Evolutionary conservation across 371 early-diverging fungal genomes (phyloP).

Genomic region (Lichtheimia ramosa): DNA sequence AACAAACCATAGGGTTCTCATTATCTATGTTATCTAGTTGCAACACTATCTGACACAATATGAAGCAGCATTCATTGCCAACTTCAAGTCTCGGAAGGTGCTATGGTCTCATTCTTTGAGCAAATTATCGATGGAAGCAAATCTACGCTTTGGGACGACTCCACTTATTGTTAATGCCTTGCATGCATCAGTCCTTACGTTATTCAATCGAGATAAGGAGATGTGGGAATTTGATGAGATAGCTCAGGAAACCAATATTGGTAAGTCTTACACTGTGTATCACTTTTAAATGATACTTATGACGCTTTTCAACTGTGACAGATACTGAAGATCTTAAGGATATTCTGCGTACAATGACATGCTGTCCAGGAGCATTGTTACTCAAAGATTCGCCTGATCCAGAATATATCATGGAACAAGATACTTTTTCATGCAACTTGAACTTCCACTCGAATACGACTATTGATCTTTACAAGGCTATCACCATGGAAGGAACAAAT

Average conservation of each 20-base stretch:
- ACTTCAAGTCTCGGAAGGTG: neutral
- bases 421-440: neutral
- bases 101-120: neutral
- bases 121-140: neutral
- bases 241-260: neutral
- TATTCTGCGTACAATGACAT: neutral
- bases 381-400: neutral
- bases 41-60: too few relatives aligned
- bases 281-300: too few relatives aligned
- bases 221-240: neutral
- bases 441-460: neutral
- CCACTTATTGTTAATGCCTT: neutral
- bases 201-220: neutral
- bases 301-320: neutral
- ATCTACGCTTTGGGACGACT: neutral
- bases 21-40: too few relatives aligned
- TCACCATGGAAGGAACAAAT: neutral
- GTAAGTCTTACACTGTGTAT: neutral
- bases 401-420: neutral
- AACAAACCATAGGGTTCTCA: too few relatives aligned
- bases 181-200: neutral
- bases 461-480: neutral
- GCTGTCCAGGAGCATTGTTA: neutral
- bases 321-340: neutral
- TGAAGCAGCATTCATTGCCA: too few relatives aligned